Conservation (phyloP, 495 filamentous ascomycete genomes). For the Lophiostoma macrostomum region DNA sequence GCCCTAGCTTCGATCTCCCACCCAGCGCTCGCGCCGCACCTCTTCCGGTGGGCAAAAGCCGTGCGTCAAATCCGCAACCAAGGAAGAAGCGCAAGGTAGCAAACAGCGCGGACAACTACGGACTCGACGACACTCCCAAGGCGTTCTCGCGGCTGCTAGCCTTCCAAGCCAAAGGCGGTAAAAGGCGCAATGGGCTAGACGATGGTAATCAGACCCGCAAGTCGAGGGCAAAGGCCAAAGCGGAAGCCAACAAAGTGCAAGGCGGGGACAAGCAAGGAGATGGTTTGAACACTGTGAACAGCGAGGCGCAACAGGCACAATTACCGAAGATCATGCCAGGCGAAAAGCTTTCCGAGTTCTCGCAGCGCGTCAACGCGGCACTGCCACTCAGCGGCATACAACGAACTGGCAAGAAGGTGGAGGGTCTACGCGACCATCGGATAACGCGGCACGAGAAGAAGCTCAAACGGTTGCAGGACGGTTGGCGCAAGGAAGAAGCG, state of each 20-base stretch:
- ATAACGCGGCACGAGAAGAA: slow-evolving; percentile 77
- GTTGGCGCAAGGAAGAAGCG: slow-evolving; percentile 72
- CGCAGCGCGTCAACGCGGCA: slow-evolving; percentile 79
- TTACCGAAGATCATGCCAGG: slow-evolving; percentile 72
- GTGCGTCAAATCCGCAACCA: slow-evolving; percentile 38
- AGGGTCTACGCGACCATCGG: slow-evolving; percentile 53
- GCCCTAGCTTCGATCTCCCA: slow-evolving; percentile 67
- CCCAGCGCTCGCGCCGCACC: slow-evolving; percentile 67
- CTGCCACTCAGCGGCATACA: slow-evolving; percentile 62
- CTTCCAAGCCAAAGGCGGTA: slow-evolving; percentile 52
- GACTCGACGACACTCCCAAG: slow-evolving; percentile 75
- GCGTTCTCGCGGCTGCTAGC: slow-evolving; percentile 83
- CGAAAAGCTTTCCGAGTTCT: slow-evolving; percentile 78
- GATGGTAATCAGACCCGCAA: too few species aligned
- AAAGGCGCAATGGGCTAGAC: slow-evolving; percentile 64
- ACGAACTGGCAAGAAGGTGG: slow-evolving; percentile 36
- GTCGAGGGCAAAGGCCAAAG: too few species aligned
- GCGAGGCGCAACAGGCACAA: slow-evolving; percentile 3
- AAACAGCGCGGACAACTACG: slow-evolving; percentile 33
- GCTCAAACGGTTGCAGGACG: slow-evolving; percentile 73
- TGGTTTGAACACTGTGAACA: slow-evolving; percentile 7
- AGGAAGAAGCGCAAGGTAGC: slow-evolving; percentile 48
- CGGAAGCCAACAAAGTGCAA: slow-evolving; percentile 52
- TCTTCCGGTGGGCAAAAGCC: slow-evolving; percentile 55
- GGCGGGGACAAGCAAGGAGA: background rate